Evolutionary conservation across 208 protist genomes (phyloP), one percentile per base, ranked within the genome.

Genomic region (Vickermania ingenoplastis): DNA sequence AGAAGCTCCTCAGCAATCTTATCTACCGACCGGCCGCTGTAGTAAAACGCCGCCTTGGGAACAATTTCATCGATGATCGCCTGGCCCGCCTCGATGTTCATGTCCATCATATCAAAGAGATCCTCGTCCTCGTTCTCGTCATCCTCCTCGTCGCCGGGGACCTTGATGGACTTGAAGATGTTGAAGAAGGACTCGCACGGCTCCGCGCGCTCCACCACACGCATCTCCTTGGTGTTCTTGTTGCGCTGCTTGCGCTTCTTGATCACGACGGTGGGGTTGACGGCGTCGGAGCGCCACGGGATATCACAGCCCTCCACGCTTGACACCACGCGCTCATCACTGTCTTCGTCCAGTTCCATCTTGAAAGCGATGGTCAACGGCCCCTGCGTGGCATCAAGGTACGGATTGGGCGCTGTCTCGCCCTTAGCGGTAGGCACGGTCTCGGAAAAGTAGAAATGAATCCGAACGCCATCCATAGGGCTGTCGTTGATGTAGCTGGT

Each of bases 241-340:
- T 86, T 80, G 23, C 81, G 73, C 71, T 96, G 91, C 66, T 94
- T 97, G 71, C 91, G 93, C 57, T 77, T 81, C 63, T 87, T 93
- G 26, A 92, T 57, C 25, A 79, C 74, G 59, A 95, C 74, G 24
- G 86, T 94, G 53, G 89, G 67, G 70, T 96, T 90, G 63, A 91
- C 77, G 58, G 77, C 75, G 21, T 69, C 60, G 5, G 69, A 78
- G 41, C 60, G 86, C 92, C 94, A 97, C 17, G 83, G 59, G 55
- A 97, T 93, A 21, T 70, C 63, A 57, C 76, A 86, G 56, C 82
- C 80, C 25, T 76, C 69, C 57, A 88, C 71, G 3, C 86, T 75
- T n/a, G 75, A 67, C 55, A 95, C 74, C 30, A 77, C 66, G 14
- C 68, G n/a, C 53, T 92, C 85, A 7, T 73, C 81, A 48, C 82